Evolutionary conservation across 1,284 basidiomycete species (phyloP).

Genomic region (Moesziomyces sp.): DNA sequence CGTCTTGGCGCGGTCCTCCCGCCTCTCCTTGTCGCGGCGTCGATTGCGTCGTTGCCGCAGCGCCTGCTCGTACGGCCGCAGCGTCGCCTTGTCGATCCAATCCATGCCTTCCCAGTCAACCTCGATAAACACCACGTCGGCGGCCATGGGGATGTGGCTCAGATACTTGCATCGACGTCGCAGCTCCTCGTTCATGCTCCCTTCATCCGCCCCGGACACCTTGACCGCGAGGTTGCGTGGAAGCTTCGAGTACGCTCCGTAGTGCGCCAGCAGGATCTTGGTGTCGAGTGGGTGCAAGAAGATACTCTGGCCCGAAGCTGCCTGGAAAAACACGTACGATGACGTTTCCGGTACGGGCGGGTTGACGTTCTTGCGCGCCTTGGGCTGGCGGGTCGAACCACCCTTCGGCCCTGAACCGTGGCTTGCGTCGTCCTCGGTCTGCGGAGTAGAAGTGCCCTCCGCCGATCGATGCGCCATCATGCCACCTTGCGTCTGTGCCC

Average conservation of each 20-base stretch:
- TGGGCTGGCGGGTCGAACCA: slow-evolving; percentile 12
- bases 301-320: slow-evolving; percentile 87
- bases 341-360: slow-evolving; percentile 59
- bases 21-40: slow-evolving; percentile 53
- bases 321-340: slow-evolving; percentile 92
- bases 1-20: slow-evolving; percentile 61
- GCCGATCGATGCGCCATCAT: slow-evolving; percentile 11
- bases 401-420: slow-evolving; percentile 8
- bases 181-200: slow-evolving; percentile 85
- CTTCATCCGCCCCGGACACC: slow-evolving; percentile 78
- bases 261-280: slow-evolving; percentile 87
- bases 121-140: slow-evolving; percentile 94
- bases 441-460: background rate
- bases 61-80: slow-evolving; percentile 59
- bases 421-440: slow-evolving; percentile 4
- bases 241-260: slow-evolving; percentile 82
- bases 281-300: slow-evolving; percentile 97
- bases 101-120: slow-evolving; percentile 72
- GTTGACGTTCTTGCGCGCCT: slow-evolving; percentile 54
- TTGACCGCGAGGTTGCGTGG: slow-evolving; percentile 82
- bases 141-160: slow-evolving; percentile 86
- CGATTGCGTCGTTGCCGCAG: slow-evolving; percentile 53
- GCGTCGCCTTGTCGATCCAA: slow-evolving; percentile 45
- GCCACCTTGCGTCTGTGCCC: slow-evolving; percentile 36
- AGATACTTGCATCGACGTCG: slow-evolving; percentile 95